These are phyloP conservation scores for Lunularia cruciata DNA, from an alignment of 225 moss, liverwort and hornwort genomes.

Conservation along the genomic window DNA sequence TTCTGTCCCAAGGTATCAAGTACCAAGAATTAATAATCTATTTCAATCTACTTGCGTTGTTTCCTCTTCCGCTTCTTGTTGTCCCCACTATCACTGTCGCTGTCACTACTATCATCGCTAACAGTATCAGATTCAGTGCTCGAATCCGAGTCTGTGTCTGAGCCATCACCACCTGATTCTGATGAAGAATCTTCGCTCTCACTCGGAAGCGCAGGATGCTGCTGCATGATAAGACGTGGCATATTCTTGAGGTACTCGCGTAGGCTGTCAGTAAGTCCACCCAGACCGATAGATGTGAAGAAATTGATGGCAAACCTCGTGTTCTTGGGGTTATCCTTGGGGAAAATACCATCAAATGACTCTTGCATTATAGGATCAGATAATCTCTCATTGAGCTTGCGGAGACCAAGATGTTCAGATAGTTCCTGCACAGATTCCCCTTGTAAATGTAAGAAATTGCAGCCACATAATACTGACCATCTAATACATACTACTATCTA, in stretches of 20 bases:
- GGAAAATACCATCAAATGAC: constrained; percentile 81
- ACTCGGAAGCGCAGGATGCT: constrained; percentile 56
- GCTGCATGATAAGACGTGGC: constrained; percentile 80
- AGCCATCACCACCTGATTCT: constrained; percentile 16
- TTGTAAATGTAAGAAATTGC: too few relatives aligned
- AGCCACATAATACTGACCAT: too few relatives aligned
- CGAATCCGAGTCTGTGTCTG: constrained; percentile 42
- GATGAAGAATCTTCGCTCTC: constrained; percentile 55
- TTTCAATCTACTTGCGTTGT: not conserved
- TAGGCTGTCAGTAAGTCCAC: constrained; percentile 72
- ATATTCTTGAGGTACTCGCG: constrained; percentile 78
- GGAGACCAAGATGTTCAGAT: constrained; percentile 69
- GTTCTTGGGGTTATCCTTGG: constrained; percentile 79
- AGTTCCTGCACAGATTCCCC: constrained; percentile 73
- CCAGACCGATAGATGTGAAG: constrained; percentile 84
- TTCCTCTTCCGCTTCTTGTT: constrained; percentile 22
- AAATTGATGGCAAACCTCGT: constrained; percentile 83
- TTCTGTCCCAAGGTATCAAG: not conserved
- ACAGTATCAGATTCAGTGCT: constrained; percentile 36
- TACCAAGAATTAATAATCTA: not conserved
- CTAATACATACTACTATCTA: too few relatives aligned
- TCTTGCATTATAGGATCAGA: constrained; percentile 68
- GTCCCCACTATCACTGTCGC: constrained; percentile 37
- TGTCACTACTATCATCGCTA: constrained; percentile 50
- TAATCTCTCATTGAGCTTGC: constrained; percentile 68